Percentiles rank a stretch among this genome's conserved stretches.
These are phyloP conservation scores for Dendrobium huoshanense DNA, from an alignment of 106 monocot species.

Conservation along the genomic window DNA sequence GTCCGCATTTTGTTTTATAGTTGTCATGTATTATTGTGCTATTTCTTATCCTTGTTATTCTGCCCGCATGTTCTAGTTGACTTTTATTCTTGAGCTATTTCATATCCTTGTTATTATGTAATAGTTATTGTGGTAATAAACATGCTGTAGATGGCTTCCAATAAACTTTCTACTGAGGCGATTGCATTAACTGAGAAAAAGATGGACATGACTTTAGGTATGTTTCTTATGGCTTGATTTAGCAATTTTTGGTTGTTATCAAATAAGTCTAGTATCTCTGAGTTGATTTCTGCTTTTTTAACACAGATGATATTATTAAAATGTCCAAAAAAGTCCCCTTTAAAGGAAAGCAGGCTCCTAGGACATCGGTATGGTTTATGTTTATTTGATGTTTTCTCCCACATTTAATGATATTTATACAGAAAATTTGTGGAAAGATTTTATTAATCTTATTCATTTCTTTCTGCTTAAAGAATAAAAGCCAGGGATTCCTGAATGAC, in stretches of 20 bases:
- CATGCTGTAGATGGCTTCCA: constrained; percentile 33
- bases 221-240: not conserved
- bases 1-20: not conserved
- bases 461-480: constrained; percentile 51
- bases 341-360: constrained; percentile 48
- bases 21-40: not conserved
- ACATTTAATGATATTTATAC: not conserved
- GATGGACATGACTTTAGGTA: constrained; percentile 77
- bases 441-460: not conserved
- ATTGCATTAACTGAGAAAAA: constrained; percentile 69
- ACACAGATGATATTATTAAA: constrained; percentile 89
- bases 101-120: not conserved
- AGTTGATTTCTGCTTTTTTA: not conserved
- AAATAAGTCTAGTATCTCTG: not conserved
- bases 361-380: constrained; percentile 40
- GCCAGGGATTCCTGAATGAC: constrained; percentile 48
- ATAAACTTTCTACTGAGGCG: constrained; percentile 33
- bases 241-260: not conserved
- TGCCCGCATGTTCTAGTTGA: not conserved
- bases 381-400: not conserved
- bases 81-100: not conserved
- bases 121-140: not conserved
- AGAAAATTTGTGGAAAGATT: not conserved
- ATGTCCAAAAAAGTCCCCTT: constrained; percentile 70
- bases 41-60: not conserved